phyloP scores from a whole-genome alignment of 768 basidiomycete species.

The Tulasnella sp. region DNA sequence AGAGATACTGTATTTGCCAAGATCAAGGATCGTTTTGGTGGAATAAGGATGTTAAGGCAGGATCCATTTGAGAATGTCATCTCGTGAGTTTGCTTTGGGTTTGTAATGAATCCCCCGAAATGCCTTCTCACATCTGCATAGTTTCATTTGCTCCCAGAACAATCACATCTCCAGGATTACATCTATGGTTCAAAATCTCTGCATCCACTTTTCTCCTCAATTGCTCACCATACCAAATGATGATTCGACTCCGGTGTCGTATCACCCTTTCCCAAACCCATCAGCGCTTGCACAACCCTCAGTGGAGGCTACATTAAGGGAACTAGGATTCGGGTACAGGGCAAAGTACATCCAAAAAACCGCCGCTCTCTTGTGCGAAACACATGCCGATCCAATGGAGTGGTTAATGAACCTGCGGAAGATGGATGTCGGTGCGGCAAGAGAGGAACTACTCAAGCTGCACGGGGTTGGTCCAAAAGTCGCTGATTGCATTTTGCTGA shows the following conservation, averaged over 20 bases:
- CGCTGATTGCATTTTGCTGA: conserved; percentile 84
- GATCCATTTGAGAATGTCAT: conserved; percentile 94
- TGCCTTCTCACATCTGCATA: conserved; percentile 24
- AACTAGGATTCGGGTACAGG: conserved; percentile 90
- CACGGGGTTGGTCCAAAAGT: conserved; percentile 94
- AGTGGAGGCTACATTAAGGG: conserved; percentile 52
- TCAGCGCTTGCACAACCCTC: conserved; percentile 44
- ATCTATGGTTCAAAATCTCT: conserved; percentile 79
- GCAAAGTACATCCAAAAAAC: conserved; percentile 80
- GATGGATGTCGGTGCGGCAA: conserved; percentile 41
- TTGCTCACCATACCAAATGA: conserved; percentile 41
- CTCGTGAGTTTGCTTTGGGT: conserved; percentile 45
- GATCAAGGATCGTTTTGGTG: conserved; percentile 47
- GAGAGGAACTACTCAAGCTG: conserved; percentile 64
- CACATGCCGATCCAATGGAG: conserved; percentile 39
- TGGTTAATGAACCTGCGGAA: conserved; percentile 48
- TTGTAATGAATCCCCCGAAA: conserved; percentile 1
- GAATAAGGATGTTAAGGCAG: conserved; percentile 79
- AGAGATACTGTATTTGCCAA: conserved; percentile 63
- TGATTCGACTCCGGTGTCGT: conserved; percentile 25
- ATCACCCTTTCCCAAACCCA: conserved; percentile 79
- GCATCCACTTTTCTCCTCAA: conserved; percentile 57
- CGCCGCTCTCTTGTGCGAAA: conserved; percentile 54
- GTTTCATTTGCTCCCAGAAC: conserved; percentile 96
- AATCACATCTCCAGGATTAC: conserved; percentile 94